Base-by-base conservation (phyloP, 129 eudicot genomes). In the Dittrichia graveolens region DNA sequence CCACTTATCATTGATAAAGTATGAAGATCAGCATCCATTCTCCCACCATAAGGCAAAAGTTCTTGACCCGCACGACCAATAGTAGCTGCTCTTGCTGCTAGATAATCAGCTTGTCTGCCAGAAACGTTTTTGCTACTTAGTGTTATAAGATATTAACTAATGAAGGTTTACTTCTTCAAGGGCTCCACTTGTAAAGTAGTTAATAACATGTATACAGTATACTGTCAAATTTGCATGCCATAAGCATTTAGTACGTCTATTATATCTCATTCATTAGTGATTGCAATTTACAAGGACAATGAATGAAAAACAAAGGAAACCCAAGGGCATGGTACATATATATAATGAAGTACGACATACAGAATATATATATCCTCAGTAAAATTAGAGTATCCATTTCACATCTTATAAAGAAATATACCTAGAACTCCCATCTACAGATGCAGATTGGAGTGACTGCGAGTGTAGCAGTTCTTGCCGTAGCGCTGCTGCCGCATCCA, bases 81-180 rank as follows among this genome's bases (percentile, higher is more conserved):
- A 1, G 77, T 64, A 63, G 86, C 82, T 39, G 84, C 80, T 72
- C 96, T 88, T 81, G 88, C 76, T 67, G 96, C 89, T 76, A 90
- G 97, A 71, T 85, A 94, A 76, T 90, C 97, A 86, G 93, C 87
- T 87, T 88, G 96, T 93, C 98, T 94, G 98, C 89, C 97, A 94
- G 81, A 90, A 90, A 85, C 34, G 80, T 16, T 78, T 85, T 80
- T 77, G 85, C 90, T 73, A 80, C 91, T 89, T 80, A 89, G 93
- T 80, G 80, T 78, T 82, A 7, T 65, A 79, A 75, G 74, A 58
- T 58, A 77, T 71, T 49, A 75, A 73, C 56, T 65, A 58, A 39
- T 61, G 24, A 46, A 56, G 31, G 8, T 37, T 75, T 64, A 82
- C 50, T 46, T 38, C 50, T 46, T 38, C 73, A 70, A 64, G 42